Conservation (phyloP, 257 asterid species). For the Lantana camara region DNA sequence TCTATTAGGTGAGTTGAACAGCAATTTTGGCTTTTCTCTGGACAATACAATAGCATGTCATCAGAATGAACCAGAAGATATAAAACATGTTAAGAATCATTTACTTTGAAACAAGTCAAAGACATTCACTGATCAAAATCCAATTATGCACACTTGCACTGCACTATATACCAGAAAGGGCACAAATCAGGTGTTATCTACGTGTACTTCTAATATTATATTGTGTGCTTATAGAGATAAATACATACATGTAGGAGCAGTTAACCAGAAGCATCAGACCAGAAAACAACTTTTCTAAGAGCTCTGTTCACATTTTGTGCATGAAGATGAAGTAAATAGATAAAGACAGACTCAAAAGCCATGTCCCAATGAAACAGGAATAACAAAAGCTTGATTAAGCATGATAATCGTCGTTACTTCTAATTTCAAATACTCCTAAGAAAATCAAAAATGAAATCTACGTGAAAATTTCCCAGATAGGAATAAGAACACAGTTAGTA, state of each 20-base stretch:
- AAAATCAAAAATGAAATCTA: conserved; percentile 16
- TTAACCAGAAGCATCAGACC: background rate
- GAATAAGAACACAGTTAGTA: background rate
- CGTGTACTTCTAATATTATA: background rate
- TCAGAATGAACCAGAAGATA: conserved; percentile 20
- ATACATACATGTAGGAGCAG: background rate
- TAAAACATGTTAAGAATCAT: background rate
- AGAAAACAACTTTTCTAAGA: background rate
- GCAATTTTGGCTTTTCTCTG: conserved; percentile 49
- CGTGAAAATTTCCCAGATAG: conserved; percentile 3
- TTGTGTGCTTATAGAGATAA: too few species aligned
- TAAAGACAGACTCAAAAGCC: conserved; percentile 1
- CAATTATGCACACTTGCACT: conserved; percentile 7
- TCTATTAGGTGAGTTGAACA: conserved; percentile 96
- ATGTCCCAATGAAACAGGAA: background rate
- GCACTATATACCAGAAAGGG: conserved; percentile 3
- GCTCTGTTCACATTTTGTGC: background rate
- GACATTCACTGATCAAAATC: background rate
- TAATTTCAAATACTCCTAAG: conserved; percentile 19
- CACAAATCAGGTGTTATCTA: background rate
- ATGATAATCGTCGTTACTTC: conserved; percentile 23
- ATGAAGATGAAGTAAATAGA: background rate
- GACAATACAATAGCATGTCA: conserved; percentile 24
- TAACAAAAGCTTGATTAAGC: background rate
- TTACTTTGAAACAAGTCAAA: conserved; percentile 7